These are phyloP conservation scores for Geranomyces variabilis DNA, from an alignment of 192 early-diverging fungal genomes.

Conservation along the genomic window DNA sequence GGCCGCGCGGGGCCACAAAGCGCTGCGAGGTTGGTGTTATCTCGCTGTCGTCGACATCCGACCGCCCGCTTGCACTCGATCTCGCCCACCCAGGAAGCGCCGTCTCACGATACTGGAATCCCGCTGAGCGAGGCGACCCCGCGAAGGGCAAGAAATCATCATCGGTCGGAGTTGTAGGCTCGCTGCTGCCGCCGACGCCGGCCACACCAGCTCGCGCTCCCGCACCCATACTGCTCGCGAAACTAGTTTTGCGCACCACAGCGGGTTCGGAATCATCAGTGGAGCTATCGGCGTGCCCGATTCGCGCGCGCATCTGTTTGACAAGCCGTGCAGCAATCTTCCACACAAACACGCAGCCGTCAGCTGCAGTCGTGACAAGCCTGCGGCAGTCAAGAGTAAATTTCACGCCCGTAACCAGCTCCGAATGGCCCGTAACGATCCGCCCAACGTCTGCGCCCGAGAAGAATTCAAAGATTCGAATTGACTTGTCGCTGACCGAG, in stretches of 20 bases:
- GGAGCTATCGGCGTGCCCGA: background rate
- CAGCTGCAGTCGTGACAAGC: slow-evolving; percentile 69
- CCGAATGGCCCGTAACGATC: slow-evolving; percentile 63
- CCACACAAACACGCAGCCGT: slow-evolving; percentile 82
- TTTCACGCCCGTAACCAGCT: slow-evolving; percentile 70
- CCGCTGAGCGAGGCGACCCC: background rate
- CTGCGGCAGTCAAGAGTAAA: slow-evolving; percentile 59
- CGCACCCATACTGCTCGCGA: background rate
- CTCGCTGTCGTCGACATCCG: background rate
- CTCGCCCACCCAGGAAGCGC: slow-evolving; percentile 48
- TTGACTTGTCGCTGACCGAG: slow-evolving; percentile 67
- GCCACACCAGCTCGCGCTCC: background rate
- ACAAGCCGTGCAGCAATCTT: slow-evolving; percentile 54
- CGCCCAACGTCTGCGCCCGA: slow-evolving; percentile 63
- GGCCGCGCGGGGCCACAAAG: slow-evolving; percentile 28
- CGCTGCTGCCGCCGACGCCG: background rate
- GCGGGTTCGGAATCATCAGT: background rate
- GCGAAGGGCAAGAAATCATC: too few relatives aligned
- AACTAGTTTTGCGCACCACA: background rate
- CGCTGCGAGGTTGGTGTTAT: slow-evolving; percentile 1
- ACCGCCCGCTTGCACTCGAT: background rate
- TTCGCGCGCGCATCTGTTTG: slow-evolving; percentile 15
- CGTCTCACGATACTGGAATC: slow-evolving; percentile 36
- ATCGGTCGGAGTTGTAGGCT: background rate
- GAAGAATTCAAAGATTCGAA: slow-evolving; percentile 72